Conservation (phyloP, 352 stramenopile species). For the Phytophthora sansomeana region DNA sequence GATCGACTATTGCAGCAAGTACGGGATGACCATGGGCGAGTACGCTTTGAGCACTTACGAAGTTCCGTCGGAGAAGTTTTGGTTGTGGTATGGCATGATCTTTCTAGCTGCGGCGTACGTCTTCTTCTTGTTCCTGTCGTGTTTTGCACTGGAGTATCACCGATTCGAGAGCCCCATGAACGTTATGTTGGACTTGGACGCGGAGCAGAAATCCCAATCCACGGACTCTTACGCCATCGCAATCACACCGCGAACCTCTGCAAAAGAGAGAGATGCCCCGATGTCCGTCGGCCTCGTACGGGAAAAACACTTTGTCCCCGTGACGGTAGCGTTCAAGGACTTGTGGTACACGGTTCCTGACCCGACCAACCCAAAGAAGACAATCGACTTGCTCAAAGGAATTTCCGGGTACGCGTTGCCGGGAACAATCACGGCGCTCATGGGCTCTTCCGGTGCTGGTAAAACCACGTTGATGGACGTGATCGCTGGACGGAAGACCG, state of each 20-base stretch:
- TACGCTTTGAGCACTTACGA: constrained; percentile 27
- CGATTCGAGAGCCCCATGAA: constrained; percentile 27
- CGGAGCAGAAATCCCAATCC: no score
- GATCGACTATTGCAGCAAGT: constrained; percentile 27
- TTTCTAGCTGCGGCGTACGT: no score
- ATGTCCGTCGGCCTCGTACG: no score
- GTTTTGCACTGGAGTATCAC: constrained; percentile 31
- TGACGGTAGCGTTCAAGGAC: constrained; percentile 57
- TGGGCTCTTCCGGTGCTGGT: constrained; percentile 77
- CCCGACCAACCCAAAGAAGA: constrained; percentile 32
- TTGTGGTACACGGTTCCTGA: constrained; percentile 55
- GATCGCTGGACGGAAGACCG: constrained; percentile 92
- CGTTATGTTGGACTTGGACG: constrained; percentile 34
- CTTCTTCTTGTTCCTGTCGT: constrained; percentile 37
- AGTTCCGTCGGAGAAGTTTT: constrained; percentile 31
- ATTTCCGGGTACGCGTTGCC: constrained; percentile 58
- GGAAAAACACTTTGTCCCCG: constrained; percentile 42
- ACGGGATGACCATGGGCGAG: constrained; percentile 18
- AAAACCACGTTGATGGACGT: constrained; percentile 97
- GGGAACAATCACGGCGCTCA: constrained; percentile 64
- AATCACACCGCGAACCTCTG: no score
- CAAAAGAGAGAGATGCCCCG: constrained; percentile 13
- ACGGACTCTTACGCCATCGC: no score
- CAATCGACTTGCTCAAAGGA: constrained; percentile 55
- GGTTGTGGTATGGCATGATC: no score